Evolutionary conservation across 345 rosid species (phyloP), one percentile per base, ranked within the genome.

Genomic region (Ceriops zippeliana): DNA sequence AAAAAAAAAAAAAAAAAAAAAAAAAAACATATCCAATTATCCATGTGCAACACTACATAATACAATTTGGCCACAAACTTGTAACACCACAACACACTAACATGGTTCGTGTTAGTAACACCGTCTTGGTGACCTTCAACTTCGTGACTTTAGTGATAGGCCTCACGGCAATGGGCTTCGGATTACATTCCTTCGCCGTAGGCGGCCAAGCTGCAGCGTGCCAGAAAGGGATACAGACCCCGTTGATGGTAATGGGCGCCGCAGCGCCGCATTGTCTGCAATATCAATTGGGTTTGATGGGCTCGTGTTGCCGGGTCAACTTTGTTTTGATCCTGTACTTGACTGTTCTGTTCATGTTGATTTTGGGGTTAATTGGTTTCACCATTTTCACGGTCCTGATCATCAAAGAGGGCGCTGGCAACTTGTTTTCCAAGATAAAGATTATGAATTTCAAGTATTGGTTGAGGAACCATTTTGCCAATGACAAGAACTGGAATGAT

Each of bases 211-310:
- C 49, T 13, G 49, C 28, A 56, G 31, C 59, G 19, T 70, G 73
- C 52, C 56, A 26, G 17, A 70, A 52, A 51, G 61, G 53, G 4
- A 51, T 70, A 0, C 67, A 70, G 27, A 70, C 62, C n/a, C 73
- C 54, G 26, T 13, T 70, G 19, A n/a, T 61, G 8, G 9, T 62
- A 61, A 17, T 46, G 28, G 67, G 53, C 0, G 26, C 34, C 2
- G 26, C 22, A 10, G 61, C 0, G 20, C 34, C 2, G 26, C 22
- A 10, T 34, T 70, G 9, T 35, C n/a, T 34, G 34, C 38, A 11
- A 31, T 70, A 16, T 70, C 73, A 61, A 21, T 70, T 70, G 26
- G 73, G 73, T 56, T 37, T 70, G 17, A 52, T 70, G 1, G 73
- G 73, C 9, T 6, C 51, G 6, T 16, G 24, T 34, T 61, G 19